Conservation (phyloP, 2,329 filamentous ascomycete genomes). For the Camillea tinctor region DNA sequence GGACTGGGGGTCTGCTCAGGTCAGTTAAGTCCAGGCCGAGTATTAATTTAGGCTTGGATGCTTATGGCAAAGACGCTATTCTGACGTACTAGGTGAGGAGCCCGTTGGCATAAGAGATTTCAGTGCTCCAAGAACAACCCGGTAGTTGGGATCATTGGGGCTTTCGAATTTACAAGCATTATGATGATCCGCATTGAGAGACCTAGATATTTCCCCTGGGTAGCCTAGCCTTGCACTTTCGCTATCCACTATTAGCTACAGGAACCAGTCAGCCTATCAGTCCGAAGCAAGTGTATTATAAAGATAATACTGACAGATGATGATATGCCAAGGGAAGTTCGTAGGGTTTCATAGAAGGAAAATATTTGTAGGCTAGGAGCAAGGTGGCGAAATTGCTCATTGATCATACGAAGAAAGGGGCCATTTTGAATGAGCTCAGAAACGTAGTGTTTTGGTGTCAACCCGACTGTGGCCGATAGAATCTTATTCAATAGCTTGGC, state of each 20-base stretch:
- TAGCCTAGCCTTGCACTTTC: slow-evolving; percentile 10
- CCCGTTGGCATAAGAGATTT: slow-evolving; percentile 3
- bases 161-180: slow-evolving; percentile 9
- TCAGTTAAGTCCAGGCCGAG: background rate
- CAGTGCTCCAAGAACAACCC: slow-evolving; percentile 4
- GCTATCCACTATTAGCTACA: slow-evolving; percentile 5
- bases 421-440: slow-evolving; percentile 6
- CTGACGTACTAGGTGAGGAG: background rate
- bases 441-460: slow-evolving; percentile 6
- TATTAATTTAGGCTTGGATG: background rate
- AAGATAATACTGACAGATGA: slow-evolving; percentile 2
- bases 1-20: background rate
- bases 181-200: slow-evolving; percentile 8
- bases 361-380: slow-evolving; percentile 10
- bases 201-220: slow-evolving; percentile 7
- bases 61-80: background rate
- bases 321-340: slow-evolving; percentile 5
- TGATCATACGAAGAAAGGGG: slow-evolving; percentile 4
- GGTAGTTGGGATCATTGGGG: slow-evolving; percentile 6
- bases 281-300: background rate
- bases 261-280: background rate
- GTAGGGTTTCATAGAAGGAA: slow-evolving; percentile 12
- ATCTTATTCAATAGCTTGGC: slow-evolving; percentile 4
- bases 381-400: slow-evolving; percentile 13
- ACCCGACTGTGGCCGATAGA: slow-evolving; percentile 7